Base-by-base conservation (phyloP, 805 yeast genomes). In the Kodamaea sagamina region DNA sequence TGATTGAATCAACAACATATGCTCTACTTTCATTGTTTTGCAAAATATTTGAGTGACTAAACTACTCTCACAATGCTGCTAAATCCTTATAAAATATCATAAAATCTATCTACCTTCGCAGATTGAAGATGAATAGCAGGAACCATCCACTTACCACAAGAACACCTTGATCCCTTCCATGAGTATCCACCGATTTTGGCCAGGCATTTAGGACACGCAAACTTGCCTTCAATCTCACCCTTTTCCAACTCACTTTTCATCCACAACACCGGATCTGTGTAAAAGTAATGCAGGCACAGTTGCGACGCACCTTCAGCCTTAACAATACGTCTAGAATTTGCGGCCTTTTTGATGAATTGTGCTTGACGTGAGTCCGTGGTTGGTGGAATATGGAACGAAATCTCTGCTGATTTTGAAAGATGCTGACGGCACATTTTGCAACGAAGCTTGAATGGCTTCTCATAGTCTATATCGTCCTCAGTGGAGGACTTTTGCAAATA, bases 81-180 rank as follows among this genome's bases (percentile, higher is more conserved):
- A 18, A 37, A n/a, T n/a, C n/a, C n/a, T 11, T 17, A 10, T 12
- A 17, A 11, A 15, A 35, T 15, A 19, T 28, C 39, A 38, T 36
- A 37, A n/a, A 42, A 36, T 31, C 34, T 44, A 59, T 92, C 97
- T 4, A 88, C 92, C 59, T 87, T 86, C 5, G 89, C 84, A 21
- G 82, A 71, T 61, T 83, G 89, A 43, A 93, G 63, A 60, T 86
- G 88, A 47, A 93, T 75, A 1, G 95, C 95, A 0, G 99, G 99
- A 7, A 88, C 77, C 74, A 92, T 83, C 99, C 99, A 93, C 54
- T 79, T 81, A 2, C 97, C 97, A 63, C 99, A 93, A 45, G 93
- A 81, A 62, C 99, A 93, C 54, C 95, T 71, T 1, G 92, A 81
- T 0, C 99, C 99, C 55, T 83, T 86, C 99, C 99, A 93, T 48